Conservation (phyloP, 768 basidiomycete species). For the Lentinula lateritia region DNA sequence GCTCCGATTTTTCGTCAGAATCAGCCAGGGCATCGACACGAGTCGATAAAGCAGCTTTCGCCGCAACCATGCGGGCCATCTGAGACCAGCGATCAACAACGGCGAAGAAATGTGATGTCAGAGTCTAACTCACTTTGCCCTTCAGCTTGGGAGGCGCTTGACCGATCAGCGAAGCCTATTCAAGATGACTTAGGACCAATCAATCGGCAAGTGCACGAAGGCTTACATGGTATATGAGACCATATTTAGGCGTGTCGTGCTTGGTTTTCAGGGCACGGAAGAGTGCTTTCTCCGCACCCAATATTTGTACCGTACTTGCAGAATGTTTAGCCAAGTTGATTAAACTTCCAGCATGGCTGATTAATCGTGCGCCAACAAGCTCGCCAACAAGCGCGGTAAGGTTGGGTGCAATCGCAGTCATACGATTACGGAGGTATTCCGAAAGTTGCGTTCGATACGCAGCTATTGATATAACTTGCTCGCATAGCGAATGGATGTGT, state of each 20-base stretch:
- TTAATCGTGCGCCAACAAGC: constrained; percentile 85
- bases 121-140: constrained; percentile 64
- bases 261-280: constrained; percentile 98
- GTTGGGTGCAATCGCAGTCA: constrained; percentile 98
- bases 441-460: constrained; percentile 92
- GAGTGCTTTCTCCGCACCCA: constrained; percentile 96
- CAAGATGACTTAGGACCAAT: constrained; percentile 8
- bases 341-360: constrained; percentile 94
- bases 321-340: constrained; percentile 98
- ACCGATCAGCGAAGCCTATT: constrained; percentile 87
- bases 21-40: constrained; percentile 97
- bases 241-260: constrained; percentile 98
- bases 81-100: constrained; percentile 19
- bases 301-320: constrained; percentile 95
- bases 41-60: constrained; percentile 94
- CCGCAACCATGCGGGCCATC: constrained; percentile 99
- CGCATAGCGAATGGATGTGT: constrained; percentile 96
- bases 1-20: constrained; percentile 82
- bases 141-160: constrained; percentile 98
- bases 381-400: constrained; percentile 90
- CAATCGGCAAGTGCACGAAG: background rate
- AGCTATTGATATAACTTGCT: constrained; percentile 96
- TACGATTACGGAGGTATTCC: constrained; percentile 95
- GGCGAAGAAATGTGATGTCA: background rate
- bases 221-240: constrained; percentile 94